phyloP scores from a whole-genome alignment of 1,284 basidiomycete species.

The Singerocomus rubriflavus region DNA sequence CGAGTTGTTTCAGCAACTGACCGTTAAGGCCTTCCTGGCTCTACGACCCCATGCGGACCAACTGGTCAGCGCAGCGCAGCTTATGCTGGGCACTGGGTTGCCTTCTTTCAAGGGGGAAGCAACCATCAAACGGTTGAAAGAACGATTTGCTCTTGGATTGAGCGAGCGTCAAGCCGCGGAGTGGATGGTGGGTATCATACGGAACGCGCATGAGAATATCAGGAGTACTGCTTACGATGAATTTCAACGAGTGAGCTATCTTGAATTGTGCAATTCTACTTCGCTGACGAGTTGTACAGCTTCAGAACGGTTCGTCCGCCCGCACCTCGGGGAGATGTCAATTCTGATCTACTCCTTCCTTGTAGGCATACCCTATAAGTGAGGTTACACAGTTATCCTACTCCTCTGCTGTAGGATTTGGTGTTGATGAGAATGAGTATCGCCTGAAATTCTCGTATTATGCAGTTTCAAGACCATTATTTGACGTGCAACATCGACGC shows the following conservation, averaged over 20 bases:
- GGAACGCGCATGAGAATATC: conserved; percentile 93
- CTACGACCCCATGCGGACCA: conserved; percentile 90
- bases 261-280: background rate
- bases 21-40: conserved; percentile 95
- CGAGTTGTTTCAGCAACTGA: conserved; percentile 89
- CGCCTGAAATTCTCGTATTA: background rate
- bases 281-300: conserved; percentile 33
- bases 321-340: background rate
- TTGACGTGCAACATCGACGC: background rate
- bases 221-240: conserved; percentile 92
- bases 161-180: conserved; percentile 91
- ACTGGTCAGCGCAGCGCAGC: conserved; percentile 81
- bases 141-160: conserved; percentile 82
- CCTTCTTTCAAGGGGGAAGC: conserved; percentile 96
- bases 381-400: conserved; percentile 7
- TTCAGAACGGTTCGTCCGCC: conserved; percentile 48
- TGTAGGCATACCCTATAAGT: conserved; percentile 55
- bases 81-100: conserved; percentile 94
- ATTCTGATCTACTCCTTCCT: conserved; percentile 11
- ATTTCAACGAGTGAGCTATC: conserved; percentile 70
- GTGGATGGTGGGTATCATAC: conserved; percentile 85
- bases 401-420: background rate
- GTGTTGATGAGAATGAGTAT: background rate
- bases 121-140: conserved; percentile 84
- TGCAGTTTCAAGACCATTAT: conserved; percentile 3